A percentile compares a stretch with the other conserved stretches of the same genome.
These are phyloP conservation scores for Eucalyptus curtisii DNA, from an alignment of 345 rosid species.

Conservation along the genomic window DNA sequence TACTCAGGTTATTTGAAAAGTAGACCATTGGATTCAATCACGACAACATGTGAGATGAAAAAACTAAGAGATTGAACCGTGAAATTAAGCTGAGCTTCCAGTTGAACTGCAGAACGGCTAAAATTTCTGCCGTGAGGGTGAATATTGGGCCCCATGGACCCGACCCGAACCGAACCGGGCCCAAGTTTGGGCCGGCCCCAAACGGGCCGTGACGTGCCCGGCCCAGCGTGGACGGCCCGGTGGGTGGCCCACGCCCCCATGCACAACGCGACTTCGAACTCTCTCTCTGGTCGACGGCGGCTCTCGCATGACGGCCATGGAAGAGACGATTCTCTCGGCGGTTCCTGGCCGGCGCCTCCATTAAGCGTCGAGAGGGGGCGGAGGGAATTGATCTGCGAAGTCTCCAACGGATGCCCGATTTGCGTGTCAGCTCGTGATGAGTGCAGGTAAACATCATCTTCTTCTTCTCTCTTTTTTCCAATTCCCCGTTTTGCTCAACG, in stretches of 20 bases:
- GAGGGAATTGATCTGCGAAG: neutral
- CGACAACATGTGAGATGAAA: neutral
- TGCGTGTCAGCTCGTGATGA: neutral
- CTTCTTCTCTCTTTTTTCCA: neutral
- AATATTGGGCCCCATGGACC: neutral
- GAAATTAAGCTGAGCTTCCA: neutral
- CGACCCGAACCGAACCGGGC: too few relatives aligned
- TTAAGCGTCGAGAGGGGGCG: neutral
- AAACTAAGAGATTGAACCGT: neutral
- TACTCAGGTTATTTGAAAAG: neutral
- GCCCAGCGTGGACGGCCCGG: too few relatives aligned
- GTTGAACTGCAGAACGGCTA: neutral
- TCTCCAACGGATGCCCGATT: neutral
- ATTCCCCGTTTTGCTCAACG: accelerated
- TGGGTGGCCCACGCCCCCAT: neutral
- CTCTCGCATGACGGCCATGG: neutral
- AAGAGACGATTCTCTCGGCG: neutral
- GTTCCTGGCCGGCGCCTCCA: neutral
- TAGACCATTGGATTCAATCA: neutral
- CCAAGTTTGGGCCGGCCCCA: neutral
- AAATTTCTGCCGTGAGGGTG: too few relatives aligned
- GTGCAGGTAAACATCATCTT: neutral
- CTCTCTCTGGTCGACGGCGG: neutral
- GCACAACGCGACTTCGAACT: neutral
- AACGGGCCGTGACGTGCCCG: neutral